Conservation (phyloP, 768 basidiomycete species). For the Trametes punicea region DNA sequence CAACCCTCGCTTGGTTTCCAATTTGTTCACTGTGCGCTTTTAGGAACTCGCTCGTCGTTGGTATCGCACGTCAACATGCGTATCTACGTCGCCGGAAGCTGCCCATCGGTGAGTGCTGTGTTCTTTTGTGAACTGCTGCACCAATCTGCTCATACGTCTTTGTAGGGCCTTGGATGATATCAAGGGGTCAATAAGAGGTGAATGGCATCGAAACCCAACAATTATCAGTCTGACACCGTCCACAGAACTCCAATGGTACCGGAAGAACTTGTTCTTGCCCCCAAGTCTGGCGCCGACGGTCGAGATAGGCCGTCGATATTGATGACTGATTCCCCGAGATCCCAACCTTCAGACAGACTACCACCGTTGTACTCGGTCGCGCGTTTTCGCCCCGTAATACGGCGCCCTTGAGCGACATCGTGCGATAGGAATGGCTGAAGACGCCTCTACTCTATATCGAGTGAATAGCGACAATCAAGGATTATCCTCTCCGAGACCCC, state of each 20-base stretch:
- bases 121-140: background rate
- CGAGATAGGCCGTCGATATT: slow-evolving; percentile 13
- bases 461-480: background rate
- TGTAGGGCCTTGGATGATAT: slow-evolving; percentile 85
- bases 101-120: slow-evolving; percentile 52
- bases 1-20: background rate
- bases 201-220: background rate
- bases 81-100: slow-evolving; percentile 25
- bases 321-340: background rate
- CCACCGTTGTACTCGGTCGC: too few species aligned
- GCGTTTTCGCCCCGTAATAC: too few species aligned
- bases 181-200: slow-evolving; percentile 68
- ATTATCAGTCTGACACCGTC: background rate
- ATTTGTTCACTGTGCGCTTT: background rate
- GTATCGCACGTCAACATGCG: slow-evolving; percentile 43
- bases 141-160: background rate
- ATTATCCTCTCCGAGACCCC: background rate
- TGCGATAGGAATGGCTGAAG: too few species aligned
- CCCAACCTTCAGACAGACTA: too few species aligned
- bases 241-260: slow-evolving; percentile 77
- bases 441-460: too few species aligned
- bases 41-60: slow-evolving; percentile 76
- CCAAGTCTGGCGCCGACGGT: slow-evolving; percentile 10
- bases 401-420: too few species aligned
- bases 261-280: slow-evolving; percentile 60